Evolutionary conservation across 352 stramenopile species (phyloP).

Genomic region (Globisporangium splendens): DNA sequence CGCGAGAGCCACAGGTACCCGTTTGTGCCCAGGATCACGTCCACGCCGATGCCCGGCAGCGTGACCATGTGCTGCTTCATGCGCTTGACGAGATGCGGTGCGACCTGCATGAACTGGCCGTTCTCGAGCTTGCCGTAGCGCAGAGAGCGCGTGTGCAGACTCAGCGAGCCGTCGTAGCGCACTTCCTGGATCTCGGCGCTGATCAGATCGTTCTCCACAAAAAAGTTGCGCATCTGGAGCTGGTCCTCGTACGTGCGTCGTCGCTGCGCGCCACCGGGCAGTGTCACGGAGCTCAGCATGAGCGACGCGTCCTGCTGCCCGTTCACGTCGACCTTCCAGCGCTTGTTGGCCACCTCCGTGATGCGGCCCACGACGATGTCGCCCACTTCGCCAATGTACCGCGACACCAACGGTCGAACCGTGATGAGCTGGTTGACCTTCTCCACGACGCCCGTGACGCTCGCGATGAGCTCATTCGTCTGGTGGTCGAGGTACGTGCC

Average conservation of each 20-base stretch:
- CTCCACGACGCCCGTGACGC: conserved; percentile 92
- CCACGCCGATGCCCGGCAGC: conserved; percentile 70
- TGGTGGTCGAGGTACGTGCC: conserved; percentile 91
- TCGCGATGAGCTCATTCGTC: conserved; percentile 84
- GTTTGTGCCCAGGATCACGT: conserved; percentile 94
- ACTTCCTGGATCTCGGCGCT: conserved; percentile 89
- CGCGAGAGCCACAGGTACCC: conserved; percentile 95
- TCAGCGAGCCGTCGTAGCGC: conserved; percentile 90
- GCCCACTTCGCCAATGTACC: conserved; percentile 94
- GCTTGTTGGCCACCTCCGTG: conserved; percentile 89
- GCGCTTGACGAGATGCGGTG: conserved; percentile 87
- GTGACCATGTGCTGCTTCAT: conserved; percentile 95
- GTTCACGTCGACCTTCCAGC: conserved; percentile 95
- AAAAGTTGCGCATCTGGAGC: conserved; percentile 95
- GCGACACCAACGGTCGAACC: conserved; percentile 87
- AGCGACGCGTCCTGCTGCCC: conserved; percentile 83
- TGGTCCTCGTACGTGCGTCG: conserved; percentile 96
- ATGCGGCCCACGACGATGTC: conserved; percentile 97
- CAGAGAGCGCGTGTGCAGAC: conserved; percentile 92
- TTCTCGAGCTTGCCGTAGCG: conserved; percentile 96
- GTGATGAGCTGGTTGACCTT: conserved; percentile 96
- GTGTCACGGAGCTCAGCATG: conserved; percentile 93
- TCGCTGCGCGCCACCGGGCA: conserved; percentile 94
- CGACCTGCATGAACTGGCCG: conserved; percentile 89
- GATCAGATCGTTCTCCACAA: conserved; percentile 95